Conservation (phyloP, 176 grass and related monocot species). For the Dactylis glomerata region DNA sequence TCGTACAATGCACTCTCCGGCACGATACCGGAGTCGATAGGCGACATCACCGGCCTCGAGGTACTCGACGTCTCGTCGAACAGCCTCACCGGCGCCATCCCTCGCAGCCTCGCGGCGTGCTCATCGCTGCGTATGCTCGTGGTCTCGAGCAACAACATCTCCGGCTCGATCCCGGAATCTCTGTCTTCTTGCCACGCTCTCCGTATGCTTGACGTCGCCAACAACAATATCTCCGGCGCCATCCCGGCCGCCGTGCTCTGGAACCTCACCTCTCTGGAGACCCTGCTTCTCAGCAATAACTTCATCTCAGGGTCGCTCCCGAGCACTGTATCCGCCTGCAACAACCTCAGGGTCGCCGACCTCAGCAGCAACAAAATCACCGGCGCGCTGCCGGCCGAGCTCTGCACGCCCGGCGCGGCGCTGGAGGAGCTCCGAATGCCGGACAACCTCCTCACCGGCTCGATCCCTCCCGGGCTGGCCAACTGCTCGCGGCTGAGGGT, state of each 20-base stretch:
- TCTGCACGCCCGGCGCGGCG: conserved; percentile 45
- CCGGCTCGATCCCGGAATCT: conserved; percentile 60
- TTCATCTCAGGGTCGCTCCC: conserved; percentile 79
- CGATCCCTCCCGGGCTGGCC: conserved; percentile 54
- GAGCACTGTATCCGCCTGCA: conserved; percentile 43
- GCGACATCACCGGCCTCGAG: conserved; percentile 45
- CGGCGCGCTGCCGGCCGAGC: conserved; percentile 42
- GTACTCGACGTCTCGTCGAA: conserved; percentile 75
- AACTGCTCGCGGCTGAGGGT: conserved; percentile 67
- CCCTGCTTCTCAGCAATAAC: conserved; percentile 75
- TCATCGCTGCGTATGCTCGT: conserved; percentile 45
- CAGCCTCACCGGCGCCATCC: conserved; percentile 55
- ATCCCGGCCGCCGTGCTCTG: conserved; percentile 53
- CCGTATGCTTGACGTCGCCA: conserved; percentile 59
- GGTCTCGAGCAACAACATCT: conserved; percentile 73
- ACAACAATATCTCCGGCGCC: conserved; percentile 66
- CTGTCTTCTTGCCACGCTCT: conserved; percentile 63
- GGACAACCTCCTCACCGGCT: conserved; percentile 70
- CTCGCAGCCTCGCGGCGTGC: conserved; percentile 44
- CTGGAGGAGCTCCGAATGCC: conserved; percentile 85
- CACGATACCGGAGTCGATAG: conserved; percentile 40
- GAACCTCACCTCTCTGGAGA: conserved; percentile 67
- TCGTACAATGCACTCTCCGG: conserved; percentile 68
- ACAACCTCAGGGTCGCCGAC: conserved; percentile 58
- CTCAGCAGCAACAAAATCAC: conserved; percentile 83